These are phyloP conservation scores for Thielaviopsis musarum DNA, from an alignment of 2,329 filamentous ascomycete species.

Conservation along the genomic window DNA sequence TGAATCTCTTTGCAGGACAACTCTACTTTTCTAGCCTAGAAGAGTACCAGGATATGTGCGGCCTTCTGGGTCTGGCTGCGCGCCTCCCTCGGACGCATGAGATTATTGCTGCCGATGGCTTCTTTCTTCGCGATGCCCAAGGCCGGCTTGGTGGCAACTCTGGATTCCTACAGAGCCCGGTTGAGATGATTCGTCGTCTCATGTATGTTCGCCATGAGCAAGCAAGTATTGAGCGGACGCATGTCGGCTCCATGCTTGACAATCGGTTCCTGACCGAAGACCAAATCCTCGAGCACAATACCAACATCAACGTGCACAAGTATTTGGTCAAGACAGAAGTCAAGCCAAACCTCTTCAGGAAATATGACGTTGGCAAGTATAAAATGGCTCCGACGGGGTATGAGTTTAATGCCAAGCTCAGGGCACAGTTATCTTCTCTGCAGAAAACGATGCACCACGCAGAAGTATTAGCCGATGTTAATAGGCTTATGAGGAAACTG, in stretches of 20 bases:
- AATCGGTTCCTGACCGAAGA: slow-evolving; percentile 16
- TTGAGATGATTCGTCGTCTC: slow-evolving; percentile 22
- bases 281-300: slow-evolving; percentile 13
- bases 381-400: too few species aligned
- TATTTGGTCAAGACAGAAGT: too few species aligned
- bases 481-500: too few species aligned
- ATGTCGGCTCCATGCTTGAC: slow-evolving; percentile 24
- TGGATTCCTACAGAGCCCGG: slow-evolving; percentile 19
- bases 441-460: too few species aligned
- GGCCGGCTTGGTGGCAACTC: slow-evolving; percentile 14
- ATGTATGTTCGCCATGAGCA: slow-evolving; percentile 23
- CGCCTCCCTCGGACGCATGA: slow-evolving; percentile 11
- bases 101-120: slow-evolving; percentile 19
- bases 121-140: slow-evolving; percentile 16
- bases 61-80: slow-evolving; percentile 32
- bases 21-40: slow-evolving; percentile 39
- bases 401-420: too few species aligned
- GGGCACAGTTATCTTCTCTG: too few species aligned
- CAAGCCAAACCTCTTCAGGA: too few species aligned
- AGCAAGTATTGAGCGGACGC: slow-evolving; percentile 24
- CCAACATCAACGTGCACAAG: too few species aligned
- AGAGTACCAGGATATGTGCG: slow-evolving; percentile 37
- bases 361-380: too few species aligned
- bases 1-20: slow-evolving; percentile 53
- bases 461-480: too few species aligned